Evolutionary conservation across 2,329 filamentous ascomycete species (phyloP), one percentile per base, ranked within the genome.

Genomic region (Colletotrichum gloeosporioides): DNA sequence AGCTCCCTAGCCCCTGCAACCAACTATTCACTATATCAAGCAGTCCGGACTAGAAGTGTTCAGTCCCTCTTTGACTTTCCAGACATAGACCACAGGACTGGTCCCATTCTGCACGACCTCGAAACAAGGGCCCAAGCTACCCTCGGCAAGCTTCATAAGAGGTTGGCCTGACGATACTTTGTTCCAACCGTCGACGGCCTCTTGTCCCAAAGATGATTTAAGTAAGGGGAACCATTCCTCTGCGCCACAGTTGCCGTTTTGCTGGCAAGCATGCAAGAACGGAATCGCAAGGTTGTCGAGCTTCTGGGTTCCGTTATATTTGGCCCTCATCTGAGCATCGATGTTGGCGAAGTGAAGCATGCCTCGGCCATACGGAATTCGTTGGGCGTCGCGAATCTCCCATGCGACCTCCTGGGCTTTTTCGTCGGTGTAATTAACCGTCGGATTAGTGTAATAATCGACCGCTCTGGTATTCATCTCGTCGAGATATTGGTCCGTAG

Each of bases 51-150:
- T 53, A 10, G 36, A 62, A 8, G 36, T 55, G 12, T 63, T 34
- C 13, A 36, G 3, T 1, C 70, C 70, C 34, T 68, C 64, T 32
- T 39, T 73, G 15, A 9, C 27, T 31, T 68, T 13, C 70, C 64
- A 73, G 15, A 62, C 15, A 4, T 61, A 73, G n/a, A 68, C 53
- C 31, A 32, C 12, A 25, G 70, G 70, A 8, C 29, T 62, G 8
- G 34, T 68, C 1, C 55, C 34, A 15, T 68, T 73, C 27, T 67
- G 63, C 6, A 25, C 15, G 3, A 73, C 64, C 8, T 73, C 63
- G 31, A 73, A 73, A 49, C 64, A 73, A 32, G 70, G 70, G 4
- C 70, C 70, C n/a, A 73, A 27, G n/a, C 70, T 73, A 53, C 64
- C 70, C 16, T 59, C 63, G 0, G 13, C 10, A 1, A 16, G 70